Evolutionary conservation across 1,284 basidiomycete genomes (phyloP).

Genomic region (Ustilago loliicola): DNA sequence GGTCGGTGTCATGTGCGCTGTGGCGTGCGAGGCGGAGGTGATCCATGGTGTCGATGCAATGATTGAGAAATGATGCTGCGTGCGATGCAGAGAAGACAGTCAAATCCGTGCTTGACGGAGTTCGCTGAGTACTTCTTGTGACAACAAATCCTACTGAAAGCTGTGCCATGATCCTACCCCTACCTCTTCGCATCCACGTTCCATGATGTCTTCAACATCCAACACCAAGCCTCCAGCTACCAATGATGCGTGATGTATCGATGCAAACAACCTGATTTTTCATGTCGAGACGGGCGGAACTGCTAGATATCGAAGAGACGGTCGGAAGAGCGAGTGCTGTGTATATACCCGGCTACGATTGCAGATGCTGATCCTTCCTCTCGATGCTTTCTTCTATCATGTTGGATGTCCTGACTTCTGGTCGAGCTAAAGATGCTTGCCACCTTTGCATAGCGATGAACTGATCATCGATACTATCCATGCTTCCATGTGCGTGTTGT

Average conservation of each 20-base stretch:
- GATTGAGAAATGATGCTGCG: conserved; percentile 6
- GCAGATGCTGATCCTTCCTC: conserved; percentile 27
- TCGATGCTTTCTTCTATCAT: conserved; percentile 9
- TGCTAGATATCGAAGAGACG: conserved; percentile 22
- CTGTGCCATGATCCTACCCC: neutral
- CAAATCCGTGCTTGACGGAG: neutral
- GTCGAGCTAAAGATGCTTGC: conserved; percentile 4
- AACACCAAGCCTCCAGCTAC: neutral
- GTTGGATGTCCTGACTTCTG: neutral
- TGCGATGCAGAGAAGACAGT: neutral
- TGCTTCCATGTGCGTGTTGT: neutral
- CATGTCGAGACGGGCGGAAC: conserved; percentile 11
- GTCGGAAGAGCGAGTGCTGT: conserved; percentile 34
- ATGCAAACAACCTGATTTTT: conserved; percentile 5
- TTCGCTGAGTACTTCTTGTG: neutral
- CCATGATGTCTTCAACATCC: neutral
- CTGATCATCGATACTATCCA: neutral
- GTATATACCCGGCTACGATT: conserved; percentile 41
- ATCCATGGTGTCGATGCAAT: neutral
- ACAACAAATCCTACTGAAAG: conserved; percentile 6
- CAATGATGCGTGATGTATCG: conserved; percentile 7
- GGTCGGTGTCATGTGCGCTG: neutral
- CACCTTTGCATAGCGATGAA: conserved; percentile 8
- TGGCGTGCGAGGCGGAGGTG: neutral
- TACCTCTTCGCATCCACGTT: neutral